Percentiles rank a stretch among this genome's conserved stretches.
These are phyloP conservation scores for Saccharomycopsis fodiens DNA, from an alignment of 805 yeast genomes.

Conservation along the genomic window DNA sequence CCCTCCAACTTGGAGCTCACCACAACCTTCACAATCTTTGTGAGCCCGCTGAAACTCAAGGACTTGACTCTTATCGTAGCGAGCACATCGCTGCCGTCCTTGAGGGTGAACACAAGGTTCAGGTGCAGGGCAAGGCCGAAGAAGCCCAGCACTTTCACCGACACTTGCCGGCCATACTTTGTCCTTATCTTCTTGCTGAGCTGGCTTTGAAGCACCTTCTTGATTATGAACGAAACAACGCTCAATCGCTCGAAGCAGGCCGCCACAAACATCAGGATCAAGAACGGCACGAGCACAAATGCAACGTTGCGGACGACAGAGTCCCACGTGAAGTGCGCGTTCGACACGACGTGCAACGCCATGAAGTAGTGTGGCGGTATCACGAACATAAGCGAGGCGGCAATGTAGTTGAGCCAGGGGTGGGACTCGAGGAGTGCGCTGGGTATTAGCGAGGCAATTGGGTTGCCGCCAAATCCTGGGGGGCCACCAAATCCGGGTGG, in stretches of 20 bases:
- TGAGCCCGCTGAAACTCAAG: not conserved
- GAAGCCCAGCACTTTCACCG: too few relatives aligned
- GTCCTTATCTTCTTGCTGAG: not conserved
- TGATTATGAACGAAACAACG: not conserved
- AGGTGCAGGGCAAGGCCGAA: not conserved
- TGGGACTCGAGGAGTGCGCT: too few relatives aligned
- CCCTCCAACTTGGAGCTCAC: not conserved
- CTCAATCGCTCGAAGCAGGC: not conserved
- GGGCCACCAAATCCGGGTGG: too few relatives aligned
- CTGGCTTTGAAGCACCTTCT: not conserved
- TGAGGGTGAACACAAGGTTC: not conserved
- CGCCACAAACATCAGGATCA: not conserved
- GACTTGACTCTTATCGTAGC: not conserved
- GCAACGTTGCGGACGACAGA: not conserved
- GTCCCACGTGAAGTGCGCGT: not conserved
- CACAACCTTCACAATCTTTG: not conserved
- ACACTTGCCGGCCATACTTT: not conserved
- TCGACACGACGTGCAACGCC: not conserved
- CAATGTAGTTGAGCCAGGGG: not conserved
- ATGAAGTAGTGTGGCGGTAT: constrained; percentile 4
- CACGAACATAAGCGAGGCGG: not conserved
- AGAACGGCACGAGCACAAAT: not conserved
- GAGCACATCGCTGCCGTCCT: not conserved
- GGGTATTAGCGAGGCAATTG: too few relatives aligned
- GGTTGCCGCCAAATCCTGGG: too few relatives aligned